Evolutionary conservation across 441 rosid species (phyloP), one percentile per base, ranked within the genome.

Genomic region (Heliophila coronopifolia): DNA sequence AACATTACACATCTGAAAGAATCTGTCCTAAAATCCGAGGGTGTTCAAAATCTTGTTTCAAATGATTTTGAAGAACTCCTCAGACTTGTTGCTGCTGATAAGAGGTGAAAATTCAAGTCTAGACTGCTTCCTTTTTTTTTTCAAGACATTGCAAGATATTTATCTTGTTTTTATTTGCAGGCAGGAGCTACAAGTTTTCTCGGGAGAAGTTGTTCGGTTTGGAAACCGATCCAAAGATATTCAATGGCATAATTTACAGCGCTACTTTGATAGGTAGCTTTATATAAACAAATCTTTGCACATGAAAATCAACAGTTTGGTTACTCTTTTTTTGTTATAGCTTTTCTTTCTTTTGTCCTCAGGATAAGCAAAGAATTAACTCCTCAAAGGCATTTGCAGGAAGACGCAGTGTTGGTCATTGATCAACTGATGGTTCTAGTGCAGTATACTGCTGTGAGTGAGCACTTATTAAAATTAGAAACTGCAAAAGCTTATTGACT

Each of bases 191-290:
- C 73, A 70, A 65, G 67, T 74, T 60, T 82, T 82, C 65, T 72
- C 77, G 1, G 76, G 82, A 43, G 91, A 82, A 73, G 86, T 82
- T 19, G 76, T 82, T 65, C 86, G 91, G 55, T 82, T 82, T 68
- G 91, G 91, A 54, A 79, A 82, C 73, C 72, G 78, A 20, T 77
- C 77, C 23, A 82, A 77, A 76, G 91, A 82, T 70, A 71, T 77
- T 52, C 84, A 82, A 41, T 82, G 91, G 91, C 91, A 79, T 68
- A 75, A 71, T 61, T 48, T 82, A 48, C 80, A 76, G 37, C 84
- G 86, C 36, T 82, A 79, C 66, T 82, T 82, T 50, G 74, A 77
- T 23, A 79, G 77, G 91, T 82, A 74, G 69, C n/a, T 31, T 27
- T 31, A n/a, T 24, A 38, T n/a, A n/a, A n/a, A n/a, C 5, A 4